phyloP scores from a whole-genome alignment of 2,329 filamentous ascomycete species.

The Hymenotorrendiella dingleyae region DNA sequence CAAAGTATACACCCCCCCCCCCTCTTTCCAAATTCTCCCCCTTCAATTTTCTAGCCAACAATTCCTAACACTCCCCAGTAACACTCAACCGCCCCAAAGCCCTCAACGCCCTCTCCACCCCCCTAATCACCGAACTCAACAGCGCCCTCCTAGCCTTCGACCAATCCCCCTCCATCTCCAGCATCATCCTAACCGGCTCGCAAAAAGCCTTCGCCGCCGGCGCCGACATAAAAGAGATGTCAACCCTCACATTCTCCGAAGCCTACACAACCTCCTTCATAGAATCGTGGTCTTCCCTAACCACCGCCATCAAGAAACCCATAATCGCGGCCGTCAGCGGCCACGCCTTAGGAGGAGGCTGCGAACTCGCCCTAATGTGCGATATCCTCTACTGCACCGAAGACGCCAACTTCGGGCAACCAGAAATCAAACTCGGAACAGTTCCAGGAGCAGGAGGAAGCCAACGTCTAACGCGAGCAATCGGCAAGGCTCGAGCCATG shows the following conservation, averaged over 20 bases:
- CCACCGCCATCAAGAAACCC: conserved; percentile 82
- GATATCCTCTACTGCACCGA: conserved; percentile 89
- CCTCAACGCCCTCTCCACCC: conserved; percentile 86
- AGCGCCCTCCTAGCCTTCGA: conserved; percentile 68
- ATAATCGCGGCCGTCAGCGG: conserved; percentile 92
- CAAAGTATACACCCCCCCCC: conserved; percentile 55
- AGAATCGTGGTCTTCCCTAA: conserved; percentile 84
- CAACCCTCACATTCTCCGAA: conserved; percentile 77
- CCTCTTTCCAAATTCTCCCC: not conserved
- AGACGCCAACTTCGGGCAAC: conserved; percentile 87
- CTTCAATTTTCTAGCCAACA: not conserved
- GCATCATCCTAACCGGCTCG: conserved; percentile 82
- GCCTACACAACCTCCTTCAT: conserved; percentile 92
- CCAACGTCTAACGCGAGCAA: conserved; percentile 76
- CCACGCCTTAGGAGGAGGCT: conserved; percentile 90
- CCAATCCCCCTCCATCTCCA: conserved; percentile 60
- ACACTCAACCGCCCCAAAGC: conserved; percentile 92
- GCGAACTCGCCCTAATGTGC: conserved; percentile 95
- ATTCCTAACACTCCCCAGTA: conserved; percentile 46
- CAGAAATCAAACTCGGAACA: conserved; percentile 90
- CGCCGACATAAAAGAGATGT: conserved; percentile 99
- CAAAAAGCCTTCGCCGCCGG: conserved; percentile 89
- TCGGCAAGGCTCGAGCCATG: conserved; percentile 85
- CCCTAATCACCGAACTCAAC: conserved; percentile 87
- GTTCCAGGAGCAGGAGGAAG: conserved; percentile 90